Conservation (phyloP, 257 asterid species). For the Schizonepeta tenuifolia region DNA sequence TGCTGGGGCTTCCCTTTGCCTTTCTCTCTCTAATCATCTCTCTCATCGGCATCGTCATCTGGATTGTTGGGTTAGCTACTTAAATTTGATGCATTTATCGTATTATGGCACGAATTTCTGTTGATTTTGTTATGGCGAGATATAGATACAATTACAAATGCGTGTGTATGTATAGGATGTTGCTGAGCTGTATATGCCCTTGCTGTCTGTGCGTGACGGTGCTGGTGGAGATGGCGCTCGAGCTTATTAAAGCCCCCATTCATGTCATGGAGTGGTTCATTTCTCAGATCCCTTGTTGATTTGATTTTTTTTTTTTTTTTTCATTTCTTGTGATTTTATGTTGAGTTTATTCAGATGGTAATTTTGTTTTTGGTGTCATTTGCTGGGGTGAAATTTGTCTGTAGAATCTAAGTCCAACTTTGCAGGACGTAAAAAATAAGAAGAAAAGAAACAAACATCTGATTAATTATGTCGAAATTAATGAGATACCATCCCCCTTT, state of each 20-base stretch:
- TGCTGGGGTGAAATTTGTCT: too few species aligned
- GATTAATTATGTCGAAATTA: too few species aligned
- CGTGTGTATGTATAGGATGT: slow-evolving; percentile 37
- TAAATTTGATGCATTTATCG: not conserved
- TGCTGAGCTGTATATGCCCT: slow-evolving; percentile 63
- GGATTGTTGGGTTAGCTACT: slow-evolving; percentile 59
- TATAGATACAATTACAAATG: not conserved
- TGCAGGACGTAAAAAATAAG: too few species aligned
- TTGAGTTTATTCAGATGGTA: not conserved
- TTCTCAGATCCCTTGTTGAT: slow-evolving; percentile 59
- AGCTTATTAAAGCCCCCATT: slow-evolving; percentile 68
- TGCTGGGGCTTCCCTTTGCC: slow-evolving; percentile 65
- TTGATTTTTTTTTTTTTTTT: not conserved
- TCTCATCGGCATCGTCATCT: slow-evolving; percentile 50
- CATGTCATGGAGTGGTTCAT: slow-evolving; percentile 68
- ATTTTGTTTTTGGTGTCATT: not conserved
- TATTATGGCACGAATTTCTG: not conserved
- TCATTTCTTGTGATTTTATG: not conserved
- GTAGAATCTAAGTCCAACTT: too few species aligned
- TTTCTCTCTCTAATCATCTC: slow-evolving; percentile 58
- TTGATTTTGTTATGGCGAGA: not conserved
- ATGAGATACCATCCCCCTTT: too few species aligned
- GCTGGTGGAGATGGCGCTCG: slow-evolving; percentile 59
- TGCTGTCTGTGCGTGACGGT: slow-evolving; percentile 66
- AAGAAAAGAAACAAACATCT: too few species aligned